Conservation (phyloP, 176 grass and related monocot species). For the Hsuehochloa calcarea region DNA sequence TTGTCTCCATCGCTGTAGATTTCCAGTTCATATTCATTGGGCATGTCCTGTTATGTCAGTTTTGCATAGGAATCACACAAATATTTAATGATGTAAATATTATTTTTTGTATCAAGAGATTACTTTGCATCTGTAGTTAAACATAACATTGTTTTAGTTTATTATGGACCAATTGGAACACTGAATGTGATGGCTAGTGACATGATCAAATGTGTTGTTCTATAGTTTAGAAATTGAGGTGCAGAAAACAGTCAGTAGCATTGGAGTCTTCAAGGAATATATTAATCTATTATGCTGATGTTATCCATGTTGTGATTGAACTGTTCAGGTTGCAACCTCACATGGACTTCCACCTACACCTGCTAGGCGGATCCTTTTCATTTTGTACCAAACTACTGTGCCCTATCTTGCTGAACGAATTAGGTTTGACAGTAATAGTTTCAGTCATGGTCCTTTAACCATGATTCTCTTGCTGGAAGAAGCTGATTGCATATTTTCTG, state of each 20-base stretch:
- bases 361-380: conserved; percentile 78
- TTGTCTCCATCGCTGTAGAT: not conserved
- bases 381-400: conserved; percentile 85
- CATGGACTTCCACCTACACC: conserved; percentile 85
- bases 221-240: not conserved
- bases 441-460: not conserved
- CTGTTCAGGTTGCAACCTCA: conserved; percentile 65
- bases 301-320: conserved; percentile 15
- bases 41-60: not conserved
- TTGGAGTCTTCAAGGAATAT: not conserved
- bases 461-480: conserved; percentile 15
- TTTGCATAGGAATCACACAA: not conserved
- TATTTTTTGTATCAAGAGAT: not conserved
- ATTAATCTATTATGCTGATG: conserved; percentile 31
- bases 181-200: not conserved
- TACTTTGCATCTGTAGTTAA: conserved; percentile 6
- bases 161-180: not conserved
- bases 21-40: not conserved
- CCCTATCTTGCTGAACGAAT: conserved; percentile 93
- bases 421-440: conserved; percentile 47
- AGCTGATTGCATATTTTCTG: conserved; percentile 1
- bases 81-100: not conserved
- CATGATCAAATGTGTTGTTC: not conserved
- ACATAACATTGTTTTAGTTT: not conserved
- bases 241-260: not conserved